phyloP scores from a whole-genome alignment of 164 flowering plant species.

The Vitis cinerea region DNA sequence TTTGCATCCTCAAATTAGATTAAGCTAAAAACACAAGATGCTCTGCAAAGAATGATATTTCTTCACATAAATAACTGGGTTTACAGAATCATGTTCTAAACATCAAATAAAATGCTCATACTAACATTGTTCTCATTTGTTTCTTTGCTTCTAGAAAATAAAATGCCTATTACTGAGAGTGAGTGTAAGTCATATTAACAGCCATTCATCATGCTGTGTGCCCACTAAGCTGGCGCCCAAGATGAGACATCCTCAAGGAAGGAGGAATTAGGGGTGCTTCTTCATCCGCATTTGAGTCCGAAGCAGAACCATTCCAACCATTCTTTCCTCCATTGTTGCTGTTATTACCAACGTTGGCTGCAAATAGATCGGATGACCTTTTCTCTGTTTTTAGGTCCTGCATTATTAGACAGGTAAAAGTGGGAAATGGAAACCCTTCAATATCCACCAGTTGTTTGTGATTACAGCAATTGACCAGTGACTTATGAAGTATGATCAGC shows the following conservation, averaged over 20 bases:
- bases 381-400: conserved; percentile 88
- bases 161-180: background rate
- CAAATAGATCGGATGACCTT: conserved; percentile 71
- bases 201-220: conserved; percentile 27
- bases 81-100: too few relatives aligned
- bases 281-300: conserved; percentile 57
- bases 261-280: conserved; percentile 73
- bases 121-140: background rate
- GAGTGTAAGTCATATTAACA: too few relatives aligned
- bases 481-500: too few relatives aligned
- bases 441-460: too few relatives aligned
- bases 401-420: background rate
- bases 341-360: conserved; percentile 24
- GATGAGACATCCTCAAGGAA: conserved; percentile 62
- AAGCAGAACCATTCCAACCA: conserved; percentile 27
- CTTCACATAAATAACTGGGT: background rate
- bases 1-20: too few relatives aligned
- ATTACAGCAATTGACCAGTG: too few relatives aligned
- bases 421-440: background rate
- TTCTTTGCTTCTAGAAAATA: background rate
- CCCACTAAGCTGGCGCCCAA: conserved; percentile 66
- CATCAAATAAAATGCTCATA: too few relatives aligned
- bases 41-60: conserved; percentile 1
- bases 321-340: conserved; percentile 28
- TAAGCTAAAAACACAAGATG: background rate